Evolutionary conservation across 345 rosid species (phyloP).

Genomic region (Aethionema arabicum): DNA sequence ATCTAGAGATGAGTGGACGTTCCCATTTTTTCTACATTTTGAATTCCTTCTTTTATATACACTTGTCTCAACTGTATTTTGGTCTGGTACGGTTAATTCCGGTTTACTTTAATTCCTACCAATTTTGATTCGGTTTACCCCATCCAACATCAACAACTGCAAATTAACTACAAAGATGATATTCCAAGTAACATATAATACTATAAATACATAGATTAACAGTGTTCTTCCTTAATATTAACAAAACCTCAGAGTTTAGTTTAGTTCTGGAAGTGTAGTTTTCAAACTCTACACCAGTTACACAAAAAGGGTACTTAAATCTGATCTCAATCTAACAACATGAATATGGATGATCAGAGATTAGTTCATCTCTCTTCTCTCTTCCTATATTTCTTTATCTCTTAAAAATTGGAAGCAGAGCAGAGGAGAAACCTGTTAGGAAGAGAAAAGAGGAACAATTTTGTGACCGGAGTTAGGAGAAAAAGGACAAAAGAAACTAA

Average conservation of each 20-base stretch:
- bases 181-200: no score
- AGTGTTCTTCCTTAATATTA: constrained; percentile 2
- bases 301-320: constrained; percentile 20
- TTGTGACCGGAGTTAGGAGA: constrained; percentile 19
- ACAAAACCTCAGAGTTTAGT: constrained; percentile 1
- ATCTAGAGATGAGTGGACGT: constrained; percentile 34
- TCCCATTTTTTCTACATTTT: constrained; percentile 13
- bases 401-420: constrained; percentile 26
- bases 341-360: constrained; percentile 3
- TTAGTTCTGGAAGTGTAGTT: constrained; percentile 3
- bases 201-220: no score
- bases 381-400: constrained; percentile 12
- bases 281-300: constrained; percentile 20
- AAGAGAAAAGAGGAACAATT: background rate
- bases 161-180: no score
- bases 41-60: background rate
- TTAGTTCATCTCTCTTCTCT: background rate
- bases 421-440: constrained; percentile 20
- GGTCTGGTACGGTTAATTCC: no score
- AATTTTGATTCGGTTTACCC: no score
- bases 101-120: no score
- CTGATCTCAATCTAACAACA: constrained; percentile 26
- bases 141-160: no score
- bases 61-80: background rate
- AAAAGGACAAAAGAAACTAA: constrained; percentile 23